Evolutionary conservation across 768 basidiomycete genomes (phyloP).

Genomic region (Boletus sp.): DNA sequence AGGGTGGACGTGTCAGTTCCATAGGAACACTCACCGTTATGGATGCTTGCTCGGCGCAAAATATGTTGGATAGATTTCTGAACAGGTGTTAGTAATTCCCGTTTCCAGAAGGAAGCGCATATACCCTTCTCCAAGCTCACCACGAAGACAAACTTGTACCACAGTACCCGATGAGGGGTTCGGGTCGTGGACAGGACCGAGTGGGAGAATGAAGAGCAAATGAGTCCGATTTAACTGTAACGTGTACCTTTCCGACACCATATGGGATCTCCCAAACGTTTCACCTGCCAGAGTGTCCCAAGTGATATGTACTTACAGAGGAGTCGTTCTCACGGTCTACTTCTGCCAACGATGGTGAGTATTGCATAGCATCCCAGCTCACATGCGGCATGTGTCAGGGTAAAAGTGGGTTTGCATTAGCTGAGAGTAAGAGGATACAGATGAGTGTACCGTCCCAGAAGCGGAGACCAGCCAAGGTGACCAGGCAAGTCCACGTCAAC

Average conservation of each 20-base stretch:
- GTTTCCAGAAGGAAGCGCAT: conserved; percentile 1
- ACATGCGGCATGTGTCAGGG: not conserved
- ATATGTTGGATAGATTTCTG: conserved; percentile 9
- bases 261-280: not conserved
- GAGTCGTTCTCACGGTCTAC: not conserved
- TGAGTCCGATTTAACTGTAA: conserved; percentile 23
- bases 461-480: not conserved
- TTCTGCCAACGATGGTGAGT: no score
- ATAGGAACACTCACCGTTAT: conserved; percentile 19
- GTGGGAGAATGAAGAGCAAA: conserved; percentile 22
- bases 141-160: conserved; percentile 24
- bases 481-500: not conserved
- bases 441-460: not conserved
- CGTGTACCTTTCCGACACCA: conserved; percentile 6
- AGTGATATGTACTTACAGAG: not conserved
- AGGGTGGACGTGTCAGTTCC: not conserved
- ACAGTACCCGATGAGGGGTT: conserved; percentile 14
- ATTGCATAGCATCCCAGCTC: not conserved
- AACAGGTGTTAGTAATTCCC: not conserved
- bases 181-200: not conserved
- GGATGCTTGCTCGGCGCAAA: conserved; percentile 4
- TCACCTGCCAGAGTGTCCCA: not conserved
- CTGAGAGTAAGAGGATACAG: not conserved
- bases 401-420: not conserved
- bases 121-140: conserved; percentile 16